phyloP scores from a whole-genome alignment of 2,329 filamentous ascomycete genomes.

The Falciphora oryzae region DNA sequence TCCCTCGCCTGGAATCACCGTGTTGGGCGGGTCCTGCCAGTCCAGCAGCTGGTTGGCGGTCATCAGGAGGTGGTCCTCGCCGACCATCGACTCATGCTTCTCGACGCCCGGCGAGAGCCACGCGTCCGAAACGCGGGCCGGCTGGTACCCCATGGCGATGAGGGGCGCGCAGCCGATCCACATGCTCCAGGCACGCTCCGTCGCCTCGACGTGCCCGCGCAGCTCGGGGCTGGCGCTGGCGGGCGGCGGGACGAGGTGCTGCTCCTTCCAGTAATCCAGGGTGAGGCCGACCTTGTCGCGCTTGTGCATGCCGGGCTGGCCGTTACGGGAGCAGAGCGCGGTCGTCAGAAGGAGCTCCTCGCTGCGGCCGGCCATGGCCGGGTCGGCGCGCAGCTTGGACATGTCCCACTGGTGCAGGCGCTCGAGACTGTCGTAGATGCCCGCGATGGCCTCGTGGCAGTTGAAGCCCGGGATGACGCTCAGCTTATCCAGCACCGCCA shows the following conservation, averaged over 20 bases:
- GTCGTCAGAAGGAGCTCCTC: constrained; percentile 47
- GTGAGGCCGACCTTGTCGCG: constrained; percentile 61
- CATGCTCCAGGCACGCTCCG: constrained; percentile 57
- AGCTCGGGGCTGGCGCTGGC: constrained; percentile 21
- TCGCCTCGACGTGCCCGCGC: constrained; percentile 31
- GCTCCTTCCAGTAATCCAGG: constrained; percentile 72
- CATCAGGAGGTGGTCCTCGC: constrained; percentile 30
- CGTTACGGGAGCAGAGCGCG: constrained; percentile 65
- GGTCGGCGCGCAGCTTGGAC: constrained; percentile 46
- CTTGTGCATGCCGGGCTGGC: constrained; percentile 65
- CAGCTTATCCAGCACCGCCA: constrained; percentile 66
- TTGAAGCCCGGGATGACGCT: constrained; percentile 64
- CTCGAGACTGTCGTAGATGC: constrained; percentile 64
- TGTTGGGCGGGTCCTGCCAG: constrained; percentile 65
- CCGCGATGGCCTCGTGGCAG: constrained; percentile 71
- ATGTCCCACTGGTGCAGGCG: constrained; percentile 68
- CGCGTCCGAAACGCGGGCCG: constrained; percentile 64
- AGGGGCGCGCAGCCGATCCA: constrained; percentile 57
- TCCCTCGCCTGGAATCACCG: constrained; percentile 49
- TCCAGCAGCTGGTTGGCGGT: constrained; percentile 41
- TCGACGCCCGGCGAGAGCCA: constrained; percentile 68
- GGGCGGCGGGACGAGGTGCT: constrained; percentile 35
- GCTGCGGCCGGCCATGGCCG: constrained; percentile 35
- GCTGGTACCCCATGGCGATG: constrained; percentile 39
- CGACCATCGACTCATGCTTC: constrained; percentile 44